Conservation (phyloP, 495 filamentous ascomycete species). For the Penicillium atrosanguineum region DNA sequence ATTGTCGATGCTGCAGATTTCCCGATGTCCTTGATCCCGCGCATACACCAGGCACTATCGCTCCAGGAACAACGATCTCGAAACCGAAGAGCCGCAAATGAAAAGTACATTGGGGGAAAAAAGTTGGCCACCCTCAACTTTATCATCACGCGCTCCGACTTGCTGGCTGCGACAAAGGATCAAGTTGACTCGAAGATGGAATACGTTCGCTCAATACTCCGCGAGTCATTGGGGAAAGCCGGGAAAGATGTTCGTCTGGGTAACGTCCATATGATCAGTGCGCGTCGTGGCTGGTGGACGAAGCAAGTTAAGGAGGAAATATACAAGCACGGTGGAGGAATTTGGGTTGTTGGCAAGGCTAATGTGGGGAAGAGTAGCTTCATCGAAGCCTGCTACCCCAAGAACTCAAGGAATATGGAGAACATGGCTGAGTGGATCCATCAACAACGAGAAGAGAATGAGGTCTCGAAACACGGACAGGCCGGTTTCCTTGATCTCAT, state of each 20-base stretch:
- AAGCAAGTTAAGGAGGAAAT: constrained; percentile 81
- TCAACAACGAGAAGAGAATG: constrained; percentile 22
- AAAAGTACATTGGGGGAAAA: constrained; percentile 59
- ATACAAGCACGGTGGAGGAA: constrained; percentile 71
- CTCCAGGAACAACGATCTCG: constrained; percentile 64
- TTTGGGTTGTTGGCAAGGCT: constrained; percentile 98
- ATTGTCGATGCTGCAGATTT: constrained; percentile 98
- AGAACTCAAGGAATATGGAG: constrained; percentile 58
- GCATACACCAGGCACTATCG: constrained; percentile 57
- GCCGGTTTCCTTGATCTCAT: constrained; percentile 17
- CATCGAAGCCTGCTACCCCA: constrained; percentile 80
- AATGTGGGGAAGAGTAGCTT: constrained; percentile 97
- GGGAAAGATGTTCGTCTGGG: constrained; percentile 68
- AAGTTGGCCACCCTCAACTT: constrained; percentile 71
- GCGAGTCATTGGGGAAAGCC: constrained; percentile 62
- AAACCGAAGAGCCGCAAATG: constrained; percentile 67
- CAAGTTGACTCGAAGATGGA: constrained; percentile 83
- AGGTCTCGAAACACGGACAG: constrained; percentile 14
- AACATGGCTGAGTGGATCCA: constrained; percentile 37
- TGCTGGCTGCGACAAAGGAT: constrained; percentile 75
- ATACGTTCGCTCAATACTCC: constrained; percentile 69
- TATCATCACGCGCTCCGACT: constrained; percentile 83
- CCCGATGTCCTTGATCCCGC: constrained; percentile 81
- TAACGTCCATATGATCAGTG: constrained; percentile 80
- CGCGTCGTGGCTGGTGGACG: constrained; percentile 85